Conservation (phyloP, 2,329 filamentous ascomycete species). For the Claviceps cyperi region DNA sequence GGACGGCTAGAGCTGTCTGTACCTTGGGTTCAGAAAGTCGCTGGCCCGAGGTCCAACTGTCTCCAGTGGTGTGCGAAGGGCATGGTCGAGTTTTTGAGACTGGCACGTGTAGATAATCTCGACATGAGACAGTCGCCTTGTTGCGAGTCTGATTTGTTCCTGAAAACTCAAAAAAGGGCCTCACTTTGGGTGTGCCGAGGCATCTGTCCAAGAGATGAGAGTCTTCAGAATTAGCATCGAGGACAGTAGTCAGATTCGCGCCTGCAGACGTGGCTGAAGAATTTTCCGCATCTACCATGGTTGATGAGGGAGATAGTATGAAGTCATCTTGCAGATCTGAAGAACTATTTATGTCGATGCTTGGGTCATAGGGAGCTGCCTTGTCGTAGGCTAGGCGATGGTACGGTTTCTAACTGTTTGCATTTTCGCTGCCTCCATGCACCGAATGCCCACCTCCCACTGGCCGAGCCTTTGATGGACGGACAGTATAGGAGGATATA, state of each 20-base stretch:
- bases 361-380: conserved; percentile 7
- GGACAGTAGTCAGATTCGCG: neutral
- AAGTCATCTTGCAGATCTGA: neutral
- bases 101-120: conserved; percentile 3
- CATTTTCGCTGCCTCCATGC: conserved; percentile 2
- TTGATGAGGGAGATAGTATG: conserved; percentile 6
- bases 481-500: conserved; percentile 10
- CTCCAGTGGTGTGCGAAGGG: conserved; percentile 3
- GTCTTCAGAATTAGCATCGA: neutral
- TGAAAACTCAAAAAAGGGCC: neutral
- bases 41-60: neutral
- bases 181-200: neutral
- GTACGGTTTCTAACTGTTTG: conserved; percentile 1
- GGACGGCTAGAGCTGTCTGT: neutral
- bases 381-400: conserved; percentile 8
- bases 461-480: conserved; percentile 14
- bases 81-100: conserved; percentile 12
- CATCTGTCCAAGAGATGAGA: neutral
- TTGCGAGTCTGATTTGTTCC: neutral
- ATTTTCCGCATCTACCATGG: neutral
- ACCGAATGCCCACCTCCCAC: conserved; percentile 9
- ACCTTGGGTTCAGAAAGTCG: neutral
- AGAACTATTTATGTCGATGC: neutral
- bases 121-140: neutral
- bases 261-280: neutral